Evolutionary conservation across 768 basidiomycete genomes (phyloP), one percentile per base, ranked within the genome.

Genomic region (Auricularia heimuer): DNA sequence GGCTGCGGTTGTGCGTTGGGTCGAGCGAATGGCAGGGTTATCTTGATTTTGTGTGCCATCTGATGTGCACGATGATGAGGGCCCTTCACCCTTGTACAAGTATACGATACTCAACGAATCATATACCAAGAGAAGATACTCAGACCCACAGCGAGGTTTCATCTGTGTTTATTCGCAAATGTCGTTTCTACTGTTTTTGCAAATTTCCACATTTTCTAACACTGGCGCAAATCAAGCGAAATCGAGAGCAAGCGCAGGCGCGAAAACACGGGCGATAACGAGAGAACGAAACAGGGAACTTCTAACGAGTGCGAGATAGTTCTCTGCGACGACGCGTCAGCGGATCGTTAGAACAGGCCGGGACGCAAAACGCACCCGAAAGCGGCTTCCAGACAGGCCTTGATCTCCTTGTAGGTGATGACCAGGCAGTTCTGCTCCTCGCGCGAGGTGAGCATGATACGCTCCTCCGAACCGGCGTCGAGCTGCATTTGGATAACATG

Each of bases 401-500:
- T 95, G 77, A 98, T 82, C 63, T 97, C 94, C 73, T 89, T 90
- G 77, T 94, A 97, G 72, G 85, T 91, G 47, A 97, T 94, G 8
- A 96, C 91, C 16, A 98, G 81, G 73, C 94, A 97, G 71, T 89
- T 94, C 78, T 96, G 95, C 73, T 98, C 97, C 73, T 99, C 96
- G 58, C 96, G 81, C 4, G 94, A 87, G 34, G 97, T 86, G 33
- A 99, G 83, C 94, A 98, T 96, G 68, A 99, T 81, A 67, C 87
- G 88, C 73, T 99, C 97, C 54, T 98, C 96, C 14, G 89, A 84
- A 4, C 95, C 96, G 7, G 88, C 88, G 73, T 99, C 97, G 62
- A 98, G 84, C 92, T 96, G 67, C 10, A 45, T 61, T 33, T 33
- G 10, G 3, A 29, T 21, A 18, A 35, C 18, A 61, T 24, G 29